Percentiles rank a stretch among this genome's conserved stretches.
Evolutionary conservation across 164 flowering plant species (phyloP).

Genomic region (grape (Vitis vinifera)): ASM3070453v1 NC_081805.1:25686501-25687000

Average conservation of each 20-base stretch:
- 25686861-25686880: conserved; percentile 10
- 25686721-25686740: too few relatives aligned
- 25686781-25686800: conserved; percentile 28
- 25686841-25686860: conserved; percentile 9
- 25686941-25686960: conserved; percentile 43
- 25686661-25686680: too few relatives aligned
- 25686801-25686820: conserved; percentile 23
- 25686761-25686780: conserved; percentile 8
- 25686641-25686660: too few relatives aligned
- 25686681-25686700: too few relatives aligned
- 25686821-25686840: conserved; percentile 16
- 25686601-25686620: too few relatives aligned
- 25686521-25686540: too few relatives aligned
- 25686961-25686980: conserved; percentile 48
- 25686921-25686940: not conserved
- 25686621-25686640: too few relatives aligned
- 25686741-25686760: not conserved
- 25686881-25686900: conserved; percentile 1
- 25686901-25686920: not conserved
- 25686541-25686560: too few relatives aligned
- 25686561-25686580: too few relatives aligned
- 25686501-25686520: too few relatives aligned
- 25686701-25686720: too few relatives aligned
- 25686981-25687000: not conserved
- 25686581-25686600: too few relatives aligned